These are phyloP conservation scores for Eimeria praecox DNA, from an alignment of 169 alveolate genomes.

Conservation along the genomic window DNA sequence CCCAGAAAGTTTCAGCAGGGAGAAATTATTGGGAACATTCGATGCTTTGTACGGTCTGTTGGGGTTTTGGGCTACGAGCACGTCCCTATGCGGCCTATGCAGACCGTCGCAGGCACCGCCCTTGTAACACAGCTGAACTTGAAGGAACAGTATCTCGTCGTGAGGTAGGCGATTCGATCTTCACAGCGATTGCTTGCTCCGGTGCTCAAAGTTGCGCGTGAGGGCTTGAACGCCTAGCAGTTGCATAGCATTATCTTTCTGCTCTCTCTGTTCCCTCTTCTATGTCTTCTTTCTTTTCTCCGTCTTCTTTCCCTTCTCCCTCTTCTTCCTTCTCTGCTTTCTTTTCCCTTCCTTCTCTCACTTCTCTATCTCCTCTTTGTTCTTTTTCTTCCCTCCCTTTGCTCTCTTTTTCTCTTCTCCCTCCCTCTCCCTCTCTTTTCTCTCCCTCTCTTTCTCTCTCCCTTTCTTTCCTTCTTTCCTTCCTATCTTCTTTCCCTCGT, in stretches of 20 bases:
- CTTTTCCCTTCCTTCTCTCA: background rate
- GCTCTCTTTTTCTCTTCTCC: too few species aligned
- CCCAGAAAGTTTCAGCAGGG: constrained; percentile 84
- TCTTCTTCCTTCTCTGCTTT: background rate
- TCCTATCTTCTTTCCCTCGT: background rate
- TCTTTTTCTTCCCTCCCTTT: background rate
- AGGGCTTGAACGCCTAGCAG: background rate
- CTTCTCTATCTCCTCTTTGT: too few species aligned
- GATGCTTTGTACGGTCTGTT: constrained; percentile 84
- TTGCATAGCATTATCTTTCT: background rate
- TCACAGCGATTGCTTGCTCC: background rate
- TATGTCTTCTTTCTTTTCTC: background rate
- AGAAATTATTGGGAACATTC: constrained; percentile 85
- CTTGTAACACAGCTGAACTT: constrained; percentile 85
- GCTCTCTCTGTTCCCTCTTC: background rate
- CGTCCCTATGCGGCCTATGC: constrained; percentile 82
- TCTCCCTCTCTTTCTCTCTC: too few species aligned
- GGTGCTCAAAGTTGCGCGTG: too few species aligned
- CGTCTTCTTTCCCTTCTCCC: background rate
- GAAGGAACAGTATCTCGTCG: constrained; percentile 84
- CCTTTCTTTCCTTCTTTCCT: background rate
- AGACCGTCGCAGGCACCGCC: constrained; percentile 86
- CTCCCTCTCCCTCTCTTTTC: background rate
- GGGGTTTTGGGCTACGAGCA: constrained; percentile 84
- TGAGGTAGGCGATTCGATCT: constrained; percentile 74